Percentiles rank a stretch among this genome's conserved stretches.
These are phyloP conservation scores for Botrytis medusae DNA, from an alignment of 2,329 filamentous ascomycete genomes.

Conservation along the genomic window DNA sequence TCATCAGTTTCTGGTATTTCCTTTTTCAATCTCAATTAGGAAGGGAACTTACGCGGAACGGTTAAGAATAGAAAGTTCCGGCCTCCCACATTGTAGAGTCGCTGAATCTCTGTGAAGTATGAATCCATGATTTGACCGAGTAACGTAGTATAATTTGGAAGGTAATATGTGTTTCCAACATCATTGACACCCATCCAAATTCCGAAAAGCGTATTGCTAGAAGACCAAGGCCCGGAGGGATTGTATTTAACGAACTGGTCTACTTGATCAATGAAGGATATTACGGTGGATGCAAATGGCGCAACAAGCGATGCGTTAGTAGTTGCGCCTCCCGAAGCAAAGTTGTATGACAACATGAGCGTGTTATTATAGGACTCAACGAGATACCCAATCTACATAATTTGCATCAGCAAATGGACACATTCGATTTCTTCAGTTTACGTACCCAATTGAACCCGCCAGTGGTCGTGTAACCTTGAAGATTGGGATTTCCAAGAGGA, in stretches of 20 bases:
- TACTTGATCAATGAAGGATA: constrained; percentile 1
- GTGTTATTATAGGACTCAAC: background rate
- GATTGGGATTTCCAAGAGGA: constrained; percentile 39
- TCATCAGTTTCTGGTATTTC: background rate
- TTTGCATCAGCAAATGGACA: background rate
- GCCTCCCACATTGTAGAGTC: background rate
- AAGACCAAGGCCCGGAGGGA: background rate
- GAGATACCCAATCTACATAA: background rate
- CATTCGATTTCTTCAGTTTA: background rate
- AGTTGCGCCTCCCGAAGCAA: background rate
- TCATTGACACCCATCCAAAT: constrained; percentile 11
- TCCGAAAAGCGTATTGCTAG: background rate
- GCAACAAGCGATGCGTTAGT: constrained; percentile 7
- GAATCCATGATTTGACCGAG: constrained; percentile 3
- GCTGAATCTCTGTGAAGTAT: background rate
- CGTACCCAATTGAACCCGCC: constrained; percentile 39
- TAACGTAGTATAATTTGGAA: background rate
- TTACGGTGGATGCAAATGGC: background rate
- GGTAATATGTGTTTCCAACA: constrained; percentile 7
- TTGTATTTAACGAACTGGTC: background rate
- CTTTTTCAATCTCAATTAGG: background rate
- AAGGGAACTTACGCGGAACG: constrained; percentile 11
- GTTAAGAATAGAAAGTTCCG: background rate
- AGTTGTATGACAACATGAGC: constrained; percentile 1
- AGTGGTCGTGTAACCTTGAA: constrained; percentile 38